phyloP scores from a whole-genome alignment of 805 yeast genomes.

The Wickerhamiella allomyrinae region DNA sequence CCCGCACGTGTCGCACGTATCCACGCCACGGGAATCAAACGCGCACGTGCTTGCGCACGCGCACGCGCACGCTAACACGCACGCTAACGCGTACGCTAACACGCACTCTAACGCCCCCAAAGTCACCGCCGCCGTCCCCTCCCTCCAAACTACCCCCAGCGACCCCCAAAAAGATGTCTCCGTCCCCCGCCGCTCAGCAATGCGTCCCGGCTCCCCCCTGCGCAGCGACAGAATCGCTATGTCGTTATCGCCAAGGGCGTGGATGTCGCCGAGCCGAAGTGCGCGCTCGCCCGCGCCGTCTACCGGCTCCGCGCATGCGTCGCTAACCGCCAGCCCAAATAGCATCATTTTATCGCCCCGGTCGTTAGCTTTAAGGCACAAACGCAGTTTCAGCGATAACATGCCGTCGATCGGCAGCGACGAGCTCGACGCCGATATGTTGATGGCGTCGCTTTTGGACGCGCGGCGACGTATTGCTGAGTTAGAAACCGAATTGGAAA shows the following conservation, averaged over 20 bases:
- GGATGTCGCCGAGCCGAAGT: not conserved
- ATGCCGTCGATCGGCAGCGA: not conserved
- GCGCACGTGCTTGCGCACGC: too few species aligned
- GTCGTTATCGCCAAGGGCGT: not conserved
- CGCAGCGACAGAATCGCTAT: not conserved
- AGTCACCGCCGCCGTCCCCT: not conserved
- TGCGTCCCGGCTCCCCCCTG: not conserved
- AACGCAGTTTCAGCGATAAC: conserved; percentile 16
- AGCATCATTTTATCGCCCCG: not conserved
- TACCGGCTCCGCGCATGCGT: not conserved
- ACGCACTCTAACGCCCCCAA: not conserved
- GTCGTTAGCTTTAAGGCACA: conserved; percentile 5
- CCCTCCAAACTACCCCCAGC: not conserved
- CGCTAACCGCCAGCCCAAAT: not conserved
- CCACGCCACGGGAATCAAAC: too few species aligned
- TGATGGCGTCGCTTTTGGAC: conserved; percentile 16
- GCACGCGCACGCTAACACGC: too few species aligned
- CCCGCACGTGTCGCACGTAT: too few species aligned
- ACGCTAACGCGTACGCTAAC: too few species aligned
- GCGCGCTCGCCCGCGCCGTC: not conserved
- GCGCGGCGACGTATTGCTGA: conserved; percentile 20
- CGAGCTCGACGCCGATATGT: conserved; percentile 4
- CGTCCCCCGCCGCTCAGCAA: not conserved
- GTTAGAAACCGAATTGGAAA: conserved; percentile 16
- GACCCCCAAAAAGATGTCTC: not conserved